phyloP scores from a whole-genome alignment of 331 rosid species.

The Erythrophleum ivorense region DNA sequence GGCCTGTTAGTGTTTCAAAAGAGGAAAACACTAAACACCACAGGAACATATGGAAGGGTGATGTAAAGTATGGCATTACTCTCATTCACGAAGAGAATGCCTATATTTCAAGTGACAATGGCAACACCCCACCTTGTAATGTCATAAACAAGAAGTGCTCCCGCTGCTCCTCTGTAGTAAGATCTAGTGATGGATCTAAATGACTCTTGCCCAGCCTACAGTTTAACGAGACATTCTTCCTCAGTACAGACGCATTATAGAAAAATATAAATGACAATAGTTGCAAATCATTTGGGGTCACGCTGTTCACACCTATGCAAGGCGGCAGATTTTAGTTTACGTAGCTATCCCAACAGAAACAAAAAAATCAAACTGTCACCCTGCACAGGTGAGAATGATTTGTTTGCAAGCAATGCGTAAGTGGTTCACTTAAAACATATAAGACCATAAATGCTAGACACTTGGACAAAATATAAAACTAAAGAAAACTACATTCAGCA shows the following conservation, averaged over 20 bases:
- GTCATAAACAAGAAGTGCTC: slow-evolving; percentile 94
- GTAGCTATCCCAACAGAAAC: background rate
- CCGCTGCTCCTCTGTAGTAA: slow-evolving; percentile 95
- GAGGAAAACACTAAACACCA: slow-evolving; percentile 15
- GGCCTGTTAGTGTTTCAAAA: background rate
- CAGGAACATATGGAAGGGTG: slow-evolving; percentile 18
- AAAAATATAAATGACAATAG: background rate
- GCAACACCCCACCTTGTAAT: slow-evolving; percentile 55
- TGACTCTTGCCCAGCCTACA: slow-evolving; percentile 96
- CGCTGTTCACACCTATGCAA: background rate
- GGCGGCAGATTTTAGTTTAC: background rate
- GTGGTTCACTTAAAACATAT: background rate
- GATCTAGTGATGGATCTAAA: slow-evolving; percentile 95
- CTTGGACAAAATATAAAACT: background rate
- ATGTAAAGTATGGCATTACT: slow-evolving; percentile 12
- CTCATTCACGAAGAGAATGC: slow-evolving; percentile 5
- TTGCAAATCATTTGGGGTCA: background rate
- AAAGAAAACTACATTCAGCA: background rate
- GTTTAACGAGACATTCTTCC: slow-evolving; percentile 25
- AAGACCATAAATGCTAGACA: background rate
- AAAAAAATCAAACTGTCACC: background rate
- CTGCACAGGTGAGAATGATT: background rate
- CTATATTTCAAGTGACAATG: slow-evolving; percentile 19
- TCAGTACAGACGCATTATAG: slow-evolving; percentile 27
- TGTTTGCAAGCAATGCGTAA: background rate